phyloP scores from a whole-genome alignment of 1,284 basidiomycete genomes.

The Rugosomyces carneus region DNA sequence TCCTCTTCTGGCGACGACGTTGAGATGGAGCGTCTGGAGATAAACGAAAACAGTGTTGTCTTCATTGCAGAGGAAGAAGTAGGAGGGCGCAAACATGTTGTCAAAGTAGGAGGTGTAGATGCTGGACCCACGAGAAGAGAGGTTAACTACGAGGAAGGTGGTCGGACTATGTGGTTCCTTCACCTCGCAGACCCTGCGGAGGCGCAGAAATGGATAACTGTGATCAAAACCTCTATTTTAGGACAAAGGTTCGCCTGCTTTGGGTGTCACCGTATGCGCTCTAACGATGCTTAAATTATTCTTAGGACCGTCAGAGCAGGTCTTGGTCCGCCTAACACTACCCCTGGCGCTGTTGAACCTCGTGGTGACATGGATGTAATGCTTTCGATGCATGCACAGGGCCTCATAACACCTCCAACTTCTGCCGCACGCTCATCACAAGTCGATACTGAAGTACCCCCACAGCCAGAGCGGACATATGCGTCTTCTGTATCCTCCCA shows the following conservation, averaged over 20 bases:
- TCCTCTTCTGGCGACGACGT: slow-evolving; percentile 47
- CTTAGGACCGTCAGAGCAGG: slow-evolving; percentile 61
- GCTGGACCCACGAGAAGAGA: slow-evolving; percentile 45
- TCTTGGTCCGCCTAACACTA: slow-evolving; percentile 41
- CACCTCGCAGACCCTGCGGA: slow-evolving; percentile 55
- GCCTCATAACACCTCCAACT: slow-evolving; percentile 35
- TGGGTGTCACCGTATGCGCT: not conserved
- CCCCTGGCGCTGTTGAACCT: slow-evolving; percentile 47
- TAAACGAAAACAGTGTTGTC: slow-evolving; percentile 67
- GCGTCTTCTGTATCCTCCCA: slow-evolving; percentile 40
- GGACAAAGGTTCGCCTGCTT: slow-evolving; percentile 50
- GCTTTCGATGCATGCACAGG: slow-evolving; percentile 69
- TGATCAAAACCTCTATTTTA: slow-evolving; percentile 65
- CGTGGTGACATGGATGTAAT: slow-evolving; percentile 75
- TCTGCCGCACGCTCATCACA: slow-evolving; percentile 16
- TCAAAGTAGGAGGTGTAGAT: slow-evolving; percentile 61
- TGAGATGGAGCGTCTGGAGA: slow-evolving; percentile 66
- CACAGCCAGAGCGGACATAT: slow-evolving; percentile 24
- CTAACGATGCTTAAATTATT: slow-evolving; percentile 6
- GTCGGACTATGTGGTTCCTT: slow-evolving; percentile 59
- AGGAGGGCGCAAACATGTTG: slow-evolving; percentile 53
- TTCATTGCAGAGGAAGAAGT: slow-evolving; percentile 68
- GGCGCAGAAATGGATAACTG: slow-evolving; percentile 66
- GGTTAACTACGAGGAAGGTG: slow-evolving; percentile 40
- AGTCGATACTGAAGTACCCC: slow-evolving; percentile 17